Base-by-base conservation (phyloP, 768 basidiomycete species). In the Boletus bicolor region DNA sequence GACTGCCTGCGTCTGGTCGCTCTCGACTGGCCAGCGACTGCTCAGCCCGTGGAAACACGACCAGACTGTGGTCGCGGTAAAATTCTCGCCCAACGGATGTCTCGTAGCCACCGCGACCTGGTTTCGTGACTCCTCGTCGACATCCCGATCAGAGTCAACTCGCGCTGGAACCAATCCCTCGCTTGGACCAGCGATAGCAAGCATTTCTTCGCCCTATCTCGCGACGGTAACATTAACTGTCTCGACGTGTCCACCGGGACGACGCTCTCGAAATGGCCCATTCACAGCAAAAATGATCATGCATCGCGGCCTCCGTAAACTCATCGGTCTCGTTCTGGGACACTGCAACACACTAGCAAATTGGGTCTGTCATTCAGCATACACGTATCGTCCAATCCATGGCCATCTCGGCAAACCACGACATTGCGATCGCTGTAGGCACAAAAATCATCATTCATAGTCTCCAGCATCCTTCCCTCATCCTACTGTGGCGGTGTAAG, bases 281-380 rank as follows among this genome's bases (percentile, higher is more conserved):
- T 51, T 36, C 38, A 48, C 36, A 24, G 19, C 8, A 47, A 28
- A 6, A 6, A 7, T 4, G 7, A 19, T 15, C 4, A 6, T 54
- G 54, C 15, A 21, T 60, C 24, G 56, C 49, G 17, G 48, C 38
- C 7, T 50, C 39, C 2, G 35, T 10, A 7, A 21, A 32, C 0
- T 35, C 47, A 5, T 51, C 49, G 0, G 49, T 60, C 26, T 51
- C 57, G 0, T 55, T 60, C 32, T 59, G 57, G 59, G 57, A 60
- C 9, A 41, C 36, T 7, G 24, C 35, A 2, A 60, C 56, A 5
- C 42, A 9, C 30, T 41, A 54, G 7, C 26, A 34, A 44, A 48
- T 59, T 1, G 59, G 57, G 26, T 7, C 52, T 11, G 1, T 21
- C 11, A 24, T 60, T 7, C n/a, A 34, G 24, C 48, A 60, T 19